Percentiles rank a stretch among this genome's conserved stretches.
Conservation (phyloP, 257 asterid genomes). For the Petunia secreta region DNA sequence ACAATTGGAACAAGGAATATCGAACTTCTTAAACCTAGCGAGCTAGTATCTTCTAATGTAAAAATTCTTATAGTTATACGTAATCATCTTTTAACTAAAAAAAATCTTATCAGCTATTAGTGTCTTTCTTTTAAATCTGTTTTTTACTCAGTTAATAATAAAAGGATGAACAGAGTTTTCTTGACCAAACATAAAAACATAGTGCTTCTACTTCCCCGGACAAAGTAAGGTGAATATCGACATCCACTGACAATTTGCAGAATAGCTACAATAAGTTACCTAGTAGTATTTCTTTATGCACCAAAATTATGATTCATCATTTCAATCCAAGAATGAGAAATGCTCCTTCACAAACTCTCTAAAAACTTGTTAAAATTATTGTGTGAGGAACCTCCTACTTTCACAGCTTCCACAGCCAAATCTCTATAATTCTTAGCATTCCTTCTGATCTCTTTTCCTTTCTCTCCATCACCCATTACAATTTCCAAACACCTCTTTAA, state of each 20-base stretch:
- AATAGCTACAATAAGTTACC: background rate
- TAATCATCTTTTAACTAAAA: too few species aligned
- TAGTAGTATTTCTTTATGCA: background rate
- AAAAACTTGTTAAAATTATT: constrained; percentile 39
- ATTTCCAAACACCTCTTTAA: constrained; percentile 51
- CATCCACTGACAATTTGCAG: background rate
- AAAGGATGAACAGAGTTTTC: too few species aligned
- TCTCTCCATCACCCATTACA: constrained; percentile 47
- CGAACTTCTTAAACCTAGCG: too few species aligned
- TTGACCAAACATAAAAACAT: too few species aligned
- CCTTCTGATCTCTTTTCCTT: constrained; percentile 37
- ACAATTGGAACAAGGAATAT: too few species aligned
- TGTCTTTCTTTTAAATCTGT: too few species aligned
- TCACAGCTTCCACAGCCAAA: constrained; percentile 47
- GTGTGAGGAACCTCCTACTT: constrained; percentile 51
- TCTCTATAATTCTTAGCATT: constrained; percentile 42
- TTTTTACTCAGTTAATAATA: too few species aligned
- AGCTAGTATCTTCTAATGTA: too few species aligned
- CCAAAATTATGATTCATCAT: background rate
- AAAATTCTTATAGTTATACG: too few species aligned
- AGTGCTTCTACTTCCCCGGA: too few species aligned
- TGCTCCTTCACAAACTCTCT: background rate
- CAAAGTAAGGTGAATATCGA: too few species aligned
- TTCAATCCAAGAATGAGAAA: background rate
- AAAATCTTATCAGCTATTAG: too few species aligned